phyloP scores from a whole-genome alignment of 345 rosid species.

The Acer campestre region DNA sequence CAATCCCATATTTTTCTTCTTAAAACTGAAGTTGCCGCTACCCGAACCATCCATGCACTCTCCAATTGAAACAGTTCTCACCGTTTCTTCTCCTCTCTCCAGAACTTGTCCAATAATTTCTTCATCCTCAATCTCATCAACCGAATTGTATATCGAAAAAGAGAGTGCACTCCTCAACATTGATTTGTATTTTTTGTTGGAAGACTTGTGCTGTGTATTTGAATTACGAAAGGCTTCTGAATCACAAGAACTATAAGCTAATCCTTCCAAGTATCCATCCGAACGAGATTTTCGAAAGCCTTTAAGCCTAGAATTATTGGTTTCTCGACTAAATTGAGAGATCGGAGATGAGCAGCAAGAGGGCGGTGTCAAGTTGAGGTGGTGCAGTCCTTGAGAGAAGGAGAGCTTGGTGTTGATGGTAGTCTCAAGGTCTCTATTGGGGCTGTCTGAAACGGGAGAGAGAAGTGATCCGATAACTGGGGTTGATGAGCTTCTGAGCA shows the following conservation, averaged over 20 bases:
- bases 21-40: constrained; percentile 58
- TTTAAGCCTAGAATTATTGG: not conserved
- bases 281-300: constrained; percentile 37
- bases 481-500: constrained; percentile 35
- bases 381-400: not conserved
- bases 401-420: not conserved
- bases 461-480: constrained; percentile 20
- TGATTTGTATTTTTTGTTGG: constrained; percentile 6
- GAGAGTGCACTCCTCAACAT: constrained; percentile 66
- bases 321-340: constrained; percentile 15
- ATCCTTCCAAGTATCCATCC: constrained; percentile 31
- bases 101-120: constrained; percentile 16
- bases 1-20: constrained; percentile 34
- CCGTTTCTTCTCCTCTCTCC: constrained; percentile 22
- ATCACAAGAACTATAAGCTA: constrained; percentile 20
- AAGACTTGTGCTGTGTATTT: constrained; percentile 20
- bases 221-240: constrained; percentile 18
- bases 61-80: constrained; percentile 50
- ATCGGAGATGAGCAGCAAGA: constrained; percentile 23
- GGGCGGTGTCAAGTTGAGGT: constrained; percentile 15
- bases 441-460: constrained; percentile 23
- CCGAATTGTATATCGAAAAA: constrained; percentile 43
- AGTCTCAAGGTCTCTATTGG: constrained; percentile 14
- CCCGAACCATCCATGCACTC: constrained; percentile 34
- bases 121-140: constrained; percentile 35